Evolutionary conservation across 306 rosid species (phyloP).

Genomic region (Hippophae rhamnoides): DNA sequence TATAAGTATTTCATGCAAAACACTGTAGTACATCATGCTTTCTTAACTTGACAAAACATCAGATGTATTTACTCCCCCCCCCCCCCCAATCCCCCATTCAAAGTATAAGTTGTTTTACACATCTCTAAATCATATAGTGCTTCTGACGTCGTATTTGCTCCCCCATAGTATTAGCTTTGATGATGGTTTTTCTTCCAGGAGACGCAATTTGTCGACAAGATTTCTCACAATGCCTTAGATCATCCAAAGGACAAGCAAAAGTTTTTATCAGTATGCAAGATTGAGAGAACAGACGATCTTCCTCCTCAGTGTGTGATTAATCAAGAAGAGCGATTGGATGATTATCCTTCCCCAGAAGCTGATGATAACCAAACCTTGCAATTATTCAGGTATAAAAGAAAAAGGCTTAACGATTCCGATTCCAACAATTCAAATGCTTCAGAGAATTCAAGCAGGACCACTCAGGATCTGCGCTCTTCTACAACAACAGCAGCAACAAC

Average conservation of each 20-base stretch:
- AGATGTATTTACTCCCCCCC: too few species aligned
- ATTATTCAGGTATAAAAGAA: slow-evolving; percentile 58
- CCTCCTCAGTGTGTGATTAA: slow-evolving; percentile 39
- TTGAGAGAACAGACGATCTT: slow-evolving; percentile 59
- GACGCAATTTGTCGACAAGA: slow-evolving; percentile 36
- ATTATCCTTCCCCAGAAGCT: slow-evolving; percentile 30
- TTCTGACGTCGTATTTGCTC: too few species aligned
- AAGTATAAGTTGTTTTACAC: too few species aligned
- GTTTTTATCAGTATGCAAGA: slow-evolving; percentile 53
- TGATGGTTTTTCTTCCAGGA: slow-evolving; percentile 40
- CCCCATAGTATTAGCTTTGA: neutral
- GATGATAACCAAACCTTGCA: slow-evolving; percentile 25
- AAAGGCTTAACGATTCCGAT: slow-evolving; percentile 42
- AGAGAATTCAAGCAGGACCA: slow-evolving; percentile 44
- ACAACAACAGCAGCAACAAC: slow-evolving; percentile 51
- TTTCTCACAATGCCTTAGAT: slow-evolving; percentile 42
- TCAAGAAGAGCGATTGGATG: slow-evolving; percentile 37
- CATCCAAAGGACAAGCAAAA: slow-evolving; percentile 52
- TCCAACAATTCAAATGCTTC: slow-evolving; percentile 48
- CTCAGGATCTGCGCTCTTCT: slow-evolving; percentile 70
- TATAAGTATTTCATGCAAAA: too few species aligned
- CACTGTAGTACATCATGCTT: too few species aligned
- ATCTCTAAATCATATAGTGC: too few species aligned
- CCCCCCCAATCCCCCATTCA: too few species aligned
- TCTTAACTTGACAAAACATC: too few species aligned